A percentile compares a stretch with the other conserved stretches of the same genome.
phyloP scores from a whole-genome alignment of 2,329 filamentous ascomycete species.

The Talaromyces funiculosus region DNA sequence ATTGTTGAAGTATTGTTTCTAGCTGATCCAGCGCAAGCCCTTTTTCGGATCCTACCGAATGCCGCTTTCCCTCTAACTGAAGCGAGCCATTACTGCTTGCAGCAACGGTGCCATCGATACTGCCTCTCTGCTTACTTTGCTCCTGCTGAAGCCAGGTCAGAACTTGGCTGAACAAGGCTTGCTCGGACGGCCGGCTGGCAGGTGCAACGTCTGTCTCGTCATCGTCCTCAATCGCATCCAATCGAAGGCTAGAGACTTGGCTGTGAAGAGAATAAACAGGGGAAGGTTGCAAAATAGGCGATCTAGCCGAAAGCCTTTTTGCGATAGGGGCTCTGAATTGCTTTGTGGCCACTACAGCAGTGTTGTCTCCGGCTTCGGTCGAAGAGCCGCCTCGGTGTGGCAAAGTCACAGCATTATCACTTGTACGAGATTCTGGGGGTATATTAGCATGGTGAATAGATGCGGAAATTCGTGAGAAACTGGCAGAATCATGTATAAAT shows the following conservation, averaged over 20 bases:
- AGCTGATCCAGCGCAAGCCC: constrained; percentile 72
- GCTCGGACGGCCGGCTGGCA: constrained; percentile 19
- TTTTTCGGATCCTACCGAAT: constrained; percentile 61
- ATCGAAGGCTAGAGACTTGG: constrained; percentile 23
- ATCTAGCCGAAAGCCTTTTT: constrained; percentile 25
- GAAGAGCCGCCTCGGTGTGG: constrained; percentile 2
- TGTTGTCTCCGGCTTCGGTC: background rate
- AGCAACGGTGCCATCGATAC: constrained; percentile 38
- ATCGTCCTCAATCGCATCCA: constrained; percentile 24
- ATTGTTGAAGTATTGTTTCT: constrained; percentile 60
- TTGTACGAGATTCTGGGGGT: background rate
- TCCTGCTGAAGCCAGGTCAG: constrained; percentile 79
- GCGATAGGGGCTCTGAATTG: constrained; percentile 25
- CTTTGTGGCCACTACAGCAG: constrained; percentile 15
- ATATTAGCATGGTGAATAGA: background rate
- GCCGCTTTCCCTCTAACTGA: constrained; percentile 23
- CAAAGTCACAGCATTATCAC: background rate
- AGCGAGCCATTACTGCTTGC: constrained; percentile 33
- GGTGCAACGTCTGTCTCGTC: constrained; percentile 20
- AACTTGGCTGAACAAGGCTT: constrained; percentile 62
- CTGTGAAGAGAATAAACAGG: constrained; percentile 24
- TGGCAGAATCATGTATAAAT: background rate
- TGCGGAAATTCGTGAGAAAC: background rate
- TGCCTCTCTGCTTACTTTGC: constrained; percentile 58
- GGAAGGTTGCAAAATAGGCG: constrained; percentile 16